Evolutionary conservation across 2,329 filamentous ascomycete species (phyloP).

Genomic region (Colletotrichum liriopes): DNA sequence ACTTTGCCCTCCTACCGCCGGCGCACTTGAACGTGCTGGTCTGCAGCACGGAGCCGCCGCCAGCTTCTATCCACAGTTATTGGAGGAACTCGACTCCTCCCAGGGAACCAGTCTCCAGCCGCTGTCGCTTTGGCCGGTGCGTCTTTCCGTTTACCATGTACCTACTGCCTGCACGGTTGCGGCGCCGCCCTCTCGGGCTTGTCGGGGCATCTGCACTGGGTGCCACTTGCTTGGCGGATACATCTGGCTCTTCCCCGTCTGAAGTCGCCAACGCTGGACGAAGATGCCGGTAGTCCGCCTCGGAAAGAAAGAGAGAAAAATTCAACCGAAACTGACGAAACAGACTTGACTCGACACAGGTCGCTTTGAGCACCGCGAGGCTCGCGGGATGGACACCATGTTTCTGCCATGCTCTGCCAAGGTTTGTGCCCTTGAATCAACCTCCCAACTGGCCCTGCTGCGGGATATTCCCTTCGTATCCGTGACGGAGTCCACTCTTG

Average conservation of each 20-base stretch:
- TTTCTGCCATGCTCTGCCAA: constrained; percentile 17
- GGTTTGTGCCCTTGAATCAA: not conserved
- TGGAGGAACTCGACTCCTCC: constrained; percentile 7
- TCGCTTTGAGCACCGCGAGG: not conserved
- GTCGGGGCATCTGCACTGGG: constrained; percentile 1
- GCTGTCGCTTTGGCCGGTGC: constrained; percentile 16
- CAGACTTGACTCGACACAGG: constrained; percentile 24
- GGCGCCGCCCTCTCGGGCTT: constrained; percentile 4
- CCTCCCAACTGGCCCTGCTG: not conserved
- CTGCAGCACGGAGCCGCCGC: constrained; percentile 25
- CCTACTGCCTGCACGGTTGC: constrained; percentile 15
- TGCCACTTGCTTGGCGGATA: constrained; percentile 16
- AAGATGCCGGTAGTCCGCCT: constrained; percentile 25
- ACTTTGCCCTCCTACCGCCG: constrained; percentile 1
- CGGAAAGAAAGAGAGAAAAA: not conserved
- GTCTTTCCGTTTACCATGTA: constrained; percentile 6
- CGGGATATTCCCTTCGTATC: not conserved
- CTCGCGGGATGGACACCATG: not conserved
- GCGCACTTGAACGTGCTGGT: constrained; percentile 11
- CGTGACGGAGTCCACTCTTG: not conserved
- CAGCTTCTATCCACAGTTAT: constrained; percentile 7
- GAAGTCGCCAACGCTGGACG: constrained; percentile 12
- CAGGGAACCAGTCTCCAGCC: constrained; percentile 12
- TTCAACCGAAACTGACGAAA: constrained; percentile 37
- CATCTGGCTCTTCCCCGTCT: constrained; percentile 19